phyloP scores from a whole-genome alignment of 768 basidiomycete species.

The Mycena belliarum region DNA sequence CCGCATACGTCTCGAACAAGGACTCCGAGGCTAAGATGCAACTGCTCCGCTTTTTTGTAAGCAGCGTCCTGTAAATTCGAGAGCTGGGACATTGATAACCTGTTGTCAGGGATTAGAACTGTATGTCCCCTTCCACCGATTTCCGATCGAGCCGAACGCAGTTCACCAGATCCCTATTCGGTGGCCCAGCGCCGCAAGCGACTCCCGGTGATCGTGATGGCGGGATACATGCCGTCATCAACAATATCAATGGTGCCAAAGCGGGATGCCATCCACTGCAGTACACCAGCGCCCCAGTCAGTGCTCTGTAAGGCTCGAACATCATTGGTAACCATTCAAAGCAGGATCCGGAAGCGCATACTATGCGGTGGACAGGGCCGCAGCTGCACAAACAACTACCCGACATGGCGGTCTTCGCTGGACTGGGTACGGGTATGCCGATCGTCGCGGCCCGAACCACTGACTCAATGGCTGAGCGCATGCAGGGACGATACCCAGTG shows the following conservation, averaged over 20 bases:
- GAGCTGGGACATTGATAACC: too few species aligned
- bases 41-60: constrained; percentile 16
- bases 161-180: constrained; percentile 6
- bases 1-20: constrained; percentile 20
- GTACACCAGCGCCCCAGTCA: constrained; percentile 12
- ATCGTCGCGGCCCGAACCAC: too few species aligned
- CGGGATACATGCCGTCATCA: constrained; percentile 11
- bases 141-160: neutral
- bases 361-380: constrained; percentile 17
- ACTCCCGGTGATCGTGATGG: constrained; percentile 12
- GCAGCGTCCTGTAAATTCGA: neutral
- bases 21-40: constrained; percentile 16
- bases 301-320: too few species aligned
- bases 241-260: constrained; percentile 8
- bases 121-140: neutral
- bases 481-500: constrained; percentile 12
- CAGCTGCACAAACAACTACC: constrained; percentile 14
- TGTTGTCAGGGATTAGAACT: neutral
- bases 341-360: constrained; percentile 17
- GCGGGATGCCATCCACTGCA: constrained; percentile 10
- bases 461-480: neutral
- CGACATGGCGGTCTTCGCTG: constrained; percentile 14
- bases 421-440: constrained; percentile 12
- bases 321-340: neutral
- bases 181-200: constrained; percentile 16